Base-by-base conservation (phyloP, 176 grass and related monocot genomes). In the Avena insularis region DNA sequence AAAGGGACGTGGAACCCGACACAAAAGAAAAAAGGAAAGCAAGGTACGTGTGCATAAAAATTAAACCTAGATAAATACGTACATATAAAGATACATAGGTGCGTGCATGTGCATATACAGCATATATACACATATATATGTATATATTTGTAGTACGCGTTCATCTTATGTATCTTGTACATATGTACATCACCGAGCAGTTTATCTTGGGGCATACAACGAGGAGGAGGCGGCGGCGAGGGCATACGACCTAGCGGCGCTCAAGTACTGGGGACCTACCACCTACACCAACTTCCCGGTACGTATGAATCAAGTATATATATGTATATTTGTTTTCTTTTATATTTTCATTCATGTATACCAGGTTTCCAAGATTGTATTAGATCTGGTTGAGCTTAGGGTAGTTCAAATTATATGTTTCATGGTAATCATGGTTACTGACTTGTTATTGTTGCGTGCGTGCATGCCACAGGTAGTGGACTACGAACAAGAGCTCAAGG, bases 1-100 rank as follows among this genome's bases (percentile, higher is more conserved):
- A 95, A 92, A 45, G 90, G 83, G 38, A 92, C 93, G 0, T 95
- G 93, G 90, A 95, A 95, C 82, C 86, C 93, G 29, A 90, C 90
- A 3, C 93, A 95, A 53, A 95, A 88, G 83, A 95, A 92, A 76
- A 95, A 92, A 74, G 93, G 93, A 9, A 95, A 92, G 50, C 93
- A 95, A 89, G 93, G 93, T 90, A 78, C 0, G 35, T 27, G 93
- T 86, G 66, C 2, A 31, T 25, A 48, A 6, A 8, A 33, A 12
- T 7, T 25, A 48, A 11, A 20, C 9, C 35, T 12, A 57, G 54
- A 57, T 54, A 57, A 57, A 57, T 19, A 19, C 16, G 9, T 6
- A 14, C 16, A 10, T 70, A 38, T 17, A n/a, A n/a, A n/a, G n/a
- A 11, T 3, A 14, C 6, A 29, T 29, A 29, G 29, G 29, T 29